Percentiles rank a stretch among this genome's conserved stretches.
phyloP scores from a whole-genome alignment of 441 rosid species.

The Pelargonium fulgidum region DNA sequence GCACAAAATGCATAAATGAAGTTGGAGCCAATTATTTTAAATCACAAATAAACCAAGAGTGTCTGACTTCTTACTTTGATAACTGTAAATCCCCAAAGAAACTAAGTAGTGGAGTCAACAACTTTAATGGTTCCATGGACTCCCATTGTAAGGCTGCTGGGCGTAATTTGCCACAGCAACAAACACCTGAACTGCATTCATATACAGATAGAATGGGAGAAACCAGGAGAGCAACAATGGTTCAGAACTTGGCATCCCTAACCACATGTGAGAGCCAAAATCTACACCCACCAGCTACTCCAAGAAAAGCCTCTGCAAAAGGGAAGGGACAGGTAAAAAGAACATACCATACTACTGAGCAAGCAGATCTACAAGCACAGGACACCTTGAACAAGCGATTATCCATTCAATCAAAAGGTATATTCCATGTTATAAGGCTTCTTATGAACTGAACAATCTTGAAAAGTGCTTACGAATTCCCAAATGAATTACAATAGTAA shows the following conservation, averaged over 20 bases:
- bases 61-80: conserved; percentile 18
- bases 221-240: conserved; percentile 19
- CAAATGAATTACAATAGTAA: conserved; percentile 18
- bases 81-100: conserved; percentile 17
- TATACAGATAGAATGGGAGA: conserved; percentile 24
- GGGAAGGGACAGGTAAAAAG: conserved; percentile 25
- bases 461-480: conserved; percentile 14
- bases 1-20: conserved; percentile 21
- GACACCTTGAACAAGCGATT: conserved; percentile 22
- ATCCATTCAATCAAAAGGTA: conserved; percentile 45
- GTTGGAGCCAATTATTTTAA: conserved; percentile 22
- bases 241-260: conserved; percentile 23
- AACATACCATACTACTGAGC: conserved; percentile 20
- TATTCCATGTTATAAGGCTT: conserved; percentile 20
- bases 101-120: conserved; percentile 16
- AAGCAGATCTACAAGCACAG: conserved; percentile 29
- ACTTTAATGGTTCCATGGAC: conserved; percentile 16
- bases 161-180: conserved; percentile 25
- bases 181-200: conserved; percentile 19
- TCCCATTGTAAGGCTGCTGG: conserved; percentile 20
- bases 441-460: conserved; percentile 16
- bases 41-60: conserved; percentile 23
- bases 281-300: conserved; percentile 32
- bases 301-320: conserved; percentile 26
- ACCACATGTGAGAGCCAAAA: conserved; percentile 23